phyloP scores from a whole-genome alignment of 208 protist species.

The Trypanosoma congolense region DNA sequence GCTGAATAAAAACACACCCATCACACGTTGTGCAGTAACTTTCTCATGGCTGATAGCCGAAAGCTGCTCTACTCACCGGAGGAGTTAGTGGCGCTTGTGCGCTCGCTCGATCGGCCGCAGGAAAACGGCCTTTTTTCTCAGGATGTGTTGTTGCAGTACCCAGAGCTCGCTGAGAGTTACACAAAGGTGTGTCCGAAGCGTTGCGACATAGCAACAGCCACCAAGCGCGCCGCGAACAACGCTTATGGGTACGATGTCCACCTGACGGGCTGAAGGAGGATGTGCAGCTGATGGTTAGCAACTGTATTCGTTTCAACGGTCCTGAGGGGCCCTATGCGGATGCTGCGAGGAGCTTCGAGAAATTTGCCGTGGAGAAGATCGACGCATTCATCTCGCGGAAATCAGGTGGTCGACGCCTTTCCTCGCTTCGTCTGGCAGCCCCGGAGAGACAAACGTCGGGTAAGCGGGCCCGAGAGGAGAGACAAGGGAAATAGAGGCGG shows the following conservation, averaged over 20 bases:
- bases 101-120: conserved; percentile 56
- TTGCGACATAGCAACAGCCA: conserved; percentile 70
- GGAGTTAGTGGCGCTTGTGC: conserved; percentile 62
- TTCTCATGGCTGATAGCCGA: conserved; percentile 6
- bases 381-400: conserved; percentile 52
- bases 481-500: neutral
- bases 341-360: conserved; percentile 54
- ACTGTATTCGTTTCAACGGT: conserved; percentile 84
- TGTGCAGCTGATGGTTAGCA: conserved; percentile 76
- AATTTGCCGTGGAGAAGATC: conserved; percentile 57
- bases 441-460: neutral
- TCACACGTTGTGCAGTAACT: too few relatives aligned
- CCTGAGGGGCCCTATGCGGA: conserved; percentile 37
- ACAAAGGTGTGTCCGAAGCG: conserved; percentile 63
- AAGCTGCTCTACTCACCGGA: conserved; percentile 39
- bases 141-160: conserved; percentile 73
- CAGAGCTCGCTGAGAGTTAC: conserved; percentile 69
- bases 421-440: conserved; percentile 37
- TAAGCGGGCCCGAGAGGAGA: conserved; percentile 1
- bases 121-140: conserved; percentile 75
- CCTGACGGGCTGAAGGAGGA: conserved; percentile 53
- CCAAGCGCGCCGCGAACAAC: conserved; percentile 46
- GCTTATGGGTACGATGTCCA: conserved; percentile 57
- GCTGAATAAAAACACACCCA: too few relatives aligned
- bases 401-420: conserved; percentile 58